Base-by-base conservation (phyloP, 352 stramenopile genomes). In the Phytopythium ostracodes region DNA sequence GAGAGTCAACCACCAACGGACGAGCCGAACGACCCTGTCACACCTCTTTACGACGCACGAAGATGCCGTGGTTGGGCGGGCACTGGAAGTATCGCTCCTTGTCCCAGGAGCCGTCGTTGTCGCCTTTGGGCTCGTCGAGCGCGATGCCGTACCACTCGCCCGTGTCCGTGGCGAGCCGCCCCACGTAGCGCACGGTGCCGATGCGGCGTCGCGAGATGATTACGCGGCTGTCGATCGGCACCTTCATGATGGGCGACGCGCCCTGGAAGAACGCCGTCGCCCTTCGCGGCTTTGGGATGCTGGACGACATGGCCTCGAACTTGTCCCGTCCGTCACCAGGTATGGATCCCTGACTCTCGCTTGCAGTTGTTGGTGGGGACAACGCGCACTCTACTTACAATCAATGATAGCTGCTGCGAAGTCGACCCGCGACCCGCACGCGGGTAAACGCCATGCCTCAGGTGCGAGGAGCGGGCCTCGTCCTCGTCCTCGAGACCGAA, bases 71-170 rank as follows among this genome's bases (percentile, higher is more conserved):
- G 63, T 75, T 72, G 18, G 71, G 33, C 24, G 75, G 56, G 35
- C 80, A 88, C 15, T 77, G 64, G 40, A 90, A 90, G 62, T 83
- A 82, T 22, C 75, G 67, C 20, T 85, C 71, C 44, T 80, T 81
- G 9, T 73, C 66, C 47, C 59, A 72, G n/a, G 66, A 63, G 5
- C 80, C 80, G 44, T 90, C 78, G 40, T 73, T 65, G 38, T 87
- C 70, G 36, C 80, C 80, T 62, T 84, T 88, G 59, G 78, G 67
- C 58, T 90, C 78, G 59, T 90, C 75, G 31, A 90, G 65, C 4
- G 70, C 80, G 40, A 90, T 70, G 55, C 80, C 80, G 56, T 90
- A 90, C 78, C 80, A 90, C 51, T 90, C 80, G 44, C 80, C 80
- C 0, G 67, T 68, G 33, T 85, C 78, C 59, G 73, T 73, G 18